Evolutionary conservation across 371 early-diverging fungal genomes (phyloP), one percentile per base, ranked within the genome.

Genomic region (Saksenaea vasiformis): DNA sequence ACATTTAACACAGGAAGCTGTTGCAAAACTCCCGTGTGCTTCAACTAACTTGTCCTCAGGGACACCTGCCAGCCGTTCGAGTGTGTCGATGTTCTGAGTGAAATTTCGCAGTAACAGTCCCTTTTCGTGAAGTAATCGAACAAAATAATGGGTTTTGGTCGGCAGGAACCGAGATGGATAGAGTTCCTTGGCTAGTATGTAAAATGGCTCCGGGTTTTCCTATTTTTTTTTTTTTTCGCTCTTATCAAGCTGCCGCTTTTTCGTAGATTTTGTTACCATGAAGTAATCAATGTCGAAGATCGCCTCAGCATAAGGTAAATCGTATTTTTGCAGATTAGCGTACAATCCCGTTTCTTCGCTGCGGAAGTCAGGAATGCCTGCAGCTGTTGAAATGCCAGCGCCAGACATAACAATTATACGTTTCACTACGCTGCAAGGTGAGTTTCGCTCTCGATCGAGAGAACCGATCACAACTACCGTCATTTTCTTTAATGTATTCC

Each of bases 41-140:
- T 97, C 97, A 15, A 98, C 91, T 11, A 98, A 68, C 17, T 74
- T 69, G 0, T 90, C 86, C 11, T 84, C 85, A 11, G 80, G 76
- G 3, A 97, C 65, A 2, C 96, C 97, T 3, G 96, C 89, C 8
- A 89, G 71, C 22, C 94, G 85, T 74, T 97, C 98, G n/a, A 97
- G 78, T 41, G 92, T 94, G 80, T 97, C 98, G 59, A 97, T 96
- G 67, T 98, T 98, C 72, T 97, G 97, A 10, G 98, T 96, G 76
- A 92, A 97, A 58, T 92, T 91, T 47, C 95, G 82, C 36, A 91
- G 73, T 26, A 98, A 70, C 22, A 93, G 36, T 0, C 85, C 82
- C 66, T 91, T 90, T 35, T 92, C 84, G 27, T 85, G 87, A 27
- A 98, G 70, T 39, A 95, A 77, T 14, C 80, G 79, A 36, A 96